phyloP scores from a whole-genome alignment of 495 filamentous ascomycete genomes.

The Penicillium ucsense region DNA sequence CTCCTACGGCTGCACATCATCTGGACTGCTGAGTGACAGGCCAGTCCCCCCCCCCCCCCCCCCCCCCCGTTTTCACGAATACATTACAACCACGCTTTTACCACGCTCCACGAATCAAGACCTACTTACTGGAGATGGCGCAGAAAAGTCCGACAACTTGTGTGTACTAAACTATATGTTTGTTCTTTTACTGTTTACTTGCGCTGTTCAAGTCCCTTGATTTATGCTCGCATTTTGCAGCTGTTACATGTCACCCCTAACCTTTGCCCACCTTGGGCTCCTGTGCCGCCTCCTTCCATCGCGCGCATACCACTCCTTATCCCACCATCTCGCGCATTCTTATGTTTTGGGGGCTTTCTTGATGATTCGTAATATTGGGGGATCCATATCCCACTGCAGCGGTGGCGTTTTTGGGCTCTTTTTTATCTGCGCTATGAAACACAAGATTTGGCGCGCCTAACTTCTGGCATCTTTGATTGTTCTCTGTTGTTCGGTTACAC shows the following conservation, averaged over 20 bases:
- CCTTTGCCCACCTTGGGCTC: not conserved
- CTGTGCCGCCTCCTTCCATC: not conserved
- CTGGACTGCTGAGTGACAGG: conserved; percentile 1
- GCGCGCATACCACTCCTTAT: conserved; percentile 2
- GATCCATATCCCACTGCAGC: conserved; percentile 14
- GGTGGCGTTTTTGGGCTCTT: conserved; percentile 15
- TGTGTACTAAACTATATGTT: too few species aligned
- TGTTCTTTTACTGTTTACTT: too few species aligned
- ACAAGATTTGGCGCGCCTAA: conserved; percentile 1
- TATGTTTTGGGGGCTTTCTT: conserved; percentile 1
- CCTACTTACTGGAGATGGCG: too few species aligned
- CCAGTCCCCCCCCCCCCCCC: too few species aligned
- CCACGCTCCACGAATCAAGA: too few species aligned
- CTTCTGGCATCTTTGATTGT: not conserved
- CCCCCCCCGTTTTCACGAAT: too few species aligned
- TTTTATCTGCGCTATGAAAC: conserved; percentile 1
- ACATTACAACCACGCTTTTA: too few species aligned
- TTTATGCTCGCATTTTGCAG: conserved; percentile 9
- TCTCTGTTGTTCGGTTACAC: not conserved
- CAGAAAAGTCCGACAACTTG: too few species aligned
- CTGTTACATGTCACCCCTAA: conserved; percentile 7
- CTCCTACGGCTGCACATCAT: conserved; percentile 17
- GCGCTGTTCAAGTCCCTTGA: too few species aligned
- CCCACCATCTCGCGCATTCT: conserved; percentile 1
- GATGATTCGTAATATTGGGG: conserved; percentile 11